Percentiles rank a stretch among this genome's conserved stretches.
Conservation (phyloP, 2,329 filamentous ascomycete species). For the Trichoderma sp. region DNA sequence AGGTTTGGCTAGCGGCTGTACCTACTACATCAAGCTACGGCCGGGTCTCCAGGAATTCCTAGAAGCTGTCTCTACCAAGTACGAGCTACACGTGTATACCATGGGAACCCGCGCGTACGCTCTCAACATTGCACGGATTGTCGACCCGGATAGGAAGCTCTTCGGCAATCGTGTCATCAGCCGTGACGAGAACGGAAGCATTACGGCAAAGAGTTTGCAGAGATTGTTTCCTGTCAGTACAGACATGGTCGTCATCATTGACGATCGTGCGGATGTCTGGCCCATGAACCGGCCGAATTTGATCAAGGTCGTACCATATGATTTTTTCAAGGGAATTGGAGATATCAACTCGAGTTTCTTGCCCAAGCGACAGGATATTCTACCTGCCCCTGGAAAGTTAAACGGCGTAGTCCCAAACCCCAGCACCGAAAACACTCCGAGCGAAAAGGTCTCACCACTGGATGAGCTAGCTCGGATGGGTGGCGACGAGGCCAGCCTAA, state of each 20-base stretch:
- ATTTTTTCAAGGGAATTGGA: slow-evolving; percentile 97
- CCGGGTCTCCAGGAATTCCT: slow-evolving; percentile 84
- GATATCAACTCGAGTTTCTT: slow-evolving; percentile 99
- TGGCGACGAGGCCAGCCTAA: slow-evolving; percentile 65
- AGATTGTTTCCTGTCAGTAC: slow-evolving; percentile 94
- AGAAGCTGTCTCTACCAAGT: slow-evolving; percentile 72
- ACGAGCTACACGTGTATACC: slow-evolving; percentile 97
- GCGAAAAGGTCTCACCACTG: slow-evolving; percentile 50
- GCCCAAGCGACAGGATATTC: slow-evolving; percentile 68
- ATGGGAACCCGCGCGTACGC: slow-evolving; percentile 99
- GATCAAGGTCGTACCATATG: slow-evolving; percentile 92
- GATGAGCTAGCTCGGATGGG: slow-evolving; percentile 78
- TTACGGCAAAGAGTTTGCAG: slow-evolving; percentile 86
- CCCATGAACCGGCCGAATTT: slow-evolving; percentile 85
- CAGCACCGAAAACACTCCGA: neutral
- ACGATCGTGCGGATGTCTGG: slow-evolving; percentile 97
- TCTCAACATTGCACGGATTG: slow-evolving; percentile 84
- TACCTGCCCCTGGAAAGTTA: slow-evolving; percentile 36
- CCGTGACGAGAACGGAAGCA: slow-evolving; percentile 92
- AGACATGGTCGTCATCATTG: slow-evolving; percentile 99
- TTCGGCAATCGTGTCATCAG: slow-evolving; percentile 96
- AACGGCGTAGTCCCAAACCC: slow-evolving; percentile 27
- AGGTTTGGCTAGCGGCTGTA: slow-evolving; percentile 70
- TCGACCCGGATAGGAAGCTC: slow-evolving; percentile 84
- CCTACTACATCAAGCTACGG: slow-evolving; percentile 98